A percentile compares a stretch with the other conserved stretches of the same genome.
Evolutionary conservation across 2,329 filamentous ascomycete genomes (phyloP).

Genomic region (Dactylellina haptotyla): DNA sequence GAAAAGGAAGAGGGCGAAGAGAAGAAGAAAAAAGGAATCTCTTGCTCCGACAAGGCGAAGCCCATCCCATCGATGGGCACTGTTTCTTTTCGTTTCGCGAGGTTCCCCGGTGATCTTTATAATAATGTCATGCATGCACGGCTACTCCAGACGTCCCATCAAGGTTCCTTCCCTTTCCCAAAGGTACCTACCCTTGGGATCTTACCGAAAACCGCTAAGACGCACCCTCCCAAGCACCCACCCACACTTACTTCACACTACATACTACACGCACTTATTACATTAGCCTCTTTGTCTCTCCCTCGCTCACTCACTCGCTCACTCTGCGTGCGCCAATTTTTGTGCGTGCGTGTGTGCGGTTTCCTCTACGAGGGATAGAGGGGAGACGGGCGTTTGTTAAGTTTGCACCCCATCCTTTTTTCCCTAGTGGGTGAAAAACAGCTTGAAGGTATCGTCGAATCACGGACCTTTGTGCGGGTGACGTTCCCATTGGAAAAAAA

Average conservation of each 20-base stretch:
- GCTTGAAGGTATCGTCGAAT: conserved; percentile 1
- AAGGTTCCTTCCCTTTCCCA: conserved; percentile 52
- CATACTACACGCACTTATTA: conserved; percentile 10
- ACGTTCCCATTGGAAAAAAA: not conserved
- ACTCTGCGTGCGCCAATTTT: conserved; percentile 54
- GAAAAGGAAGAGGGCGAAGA: no score
- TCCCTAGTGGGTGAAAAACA: conserved; percentile 2
- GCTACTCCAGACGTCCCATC: conserved; percentile 51
- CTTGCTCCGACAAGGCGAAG: conserved; percentile 1
- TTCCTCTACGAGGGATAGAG: not conserved
- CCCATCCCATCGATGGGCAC: not conserved
- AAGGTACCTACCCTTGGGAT: conserved; percentile 47
- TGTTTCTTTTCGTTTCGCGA: no score
- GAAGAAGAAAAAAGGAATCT: no score
- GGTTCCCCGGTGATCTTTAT: conserved; percentile 44
- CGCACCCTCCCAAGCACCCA: conserved; percentile 34
- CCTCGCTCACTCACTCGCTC: no score
- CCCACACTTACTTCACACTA: conserved; percentile 5
- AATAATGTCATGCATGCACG: conserved; percentile 54
- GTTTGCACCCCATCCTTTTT: conserved; percentile 6
- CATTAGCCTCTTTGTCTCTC: conserved; percentile 36
- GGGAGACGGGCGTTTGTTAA: conserved; percentile 12
- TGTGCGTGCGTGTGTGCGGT: conserved; percentile 9
- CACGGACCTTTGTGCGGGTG: conserved; percentile 9
- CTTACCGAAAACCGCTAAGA: conserved; percentile 54